phyloP scores from a whole-genome alignment of 768 basidiomycete genomes.

The Serendipita vermifera region DNA sequence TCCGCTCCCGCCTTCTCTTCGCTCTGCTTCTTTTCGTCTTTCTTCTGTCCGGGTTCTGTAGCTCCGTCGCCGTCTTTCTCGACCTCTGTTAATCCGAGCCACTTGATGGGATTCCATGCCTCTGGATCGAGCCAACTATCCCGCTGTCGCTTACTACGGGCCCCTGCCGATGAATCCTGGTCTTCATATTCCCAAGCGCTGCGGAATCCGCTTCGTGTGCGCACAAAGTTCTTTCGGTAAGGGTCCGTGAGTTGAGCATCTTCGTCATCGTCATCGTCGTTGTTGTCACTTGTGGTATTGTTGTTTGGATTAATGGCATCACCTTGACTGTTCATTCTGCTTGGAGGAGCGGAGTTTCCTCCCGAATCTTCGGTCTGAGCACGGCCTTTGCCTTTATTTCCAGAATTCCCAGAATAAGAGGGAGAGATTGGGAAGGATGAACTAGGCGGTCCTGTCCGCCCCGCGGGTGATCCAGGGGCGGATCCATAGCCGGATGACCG shows the following conservation, averaged over 20 bases:
- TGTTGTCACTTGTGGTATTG: not conserved
- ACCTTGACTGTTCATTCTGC: not conserved
- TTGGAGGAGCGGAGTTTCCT: not conserved
- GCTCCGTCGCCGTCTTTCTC: constrained; percentile 20
- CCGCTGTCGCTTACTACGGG: constrained; percentile 32
- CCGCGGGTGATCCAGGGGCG: constrained; percentile 33
- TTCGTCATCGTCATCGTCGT: constrained; percentile 7
- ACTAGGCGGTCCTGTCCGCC: constrained; percentile 59
- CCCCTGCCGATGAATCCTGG: constrained; percentile 43
- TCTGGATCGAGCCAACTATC: constrained; percentile 30
- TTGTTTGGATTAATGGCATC: not conserved
- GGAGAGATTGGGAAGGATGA: constrained; percentile 54
- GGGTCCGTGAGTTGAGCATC: constrained; percentile 21
- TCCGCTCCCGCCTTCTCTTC: constrained; percentile 11
- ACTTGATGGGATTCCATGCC: constrained; percentile 38
- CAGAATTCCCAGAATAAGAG: constrained; percentile 30
- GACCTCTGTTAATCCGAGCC: constrained; percentile 33
- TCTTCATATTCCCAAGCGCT: constrained; percentile 42
- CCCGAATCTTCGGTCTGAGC: not conserved
- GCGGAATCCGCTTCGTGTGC: constrained; percentile 39
- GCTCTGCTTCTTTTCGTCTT: constrained; percentile 10
- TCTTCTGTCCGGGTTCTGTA: constrained; percentile 16
- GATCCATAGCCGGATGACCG: not conserved
- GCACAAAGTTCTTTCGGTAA: constrained; percentile 23
- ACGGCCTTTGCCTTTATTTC: not conserved